Conservation (phyloP, 1,284 basidiomycete species). For the Rhodotorula mucilaginosa region DNA sequence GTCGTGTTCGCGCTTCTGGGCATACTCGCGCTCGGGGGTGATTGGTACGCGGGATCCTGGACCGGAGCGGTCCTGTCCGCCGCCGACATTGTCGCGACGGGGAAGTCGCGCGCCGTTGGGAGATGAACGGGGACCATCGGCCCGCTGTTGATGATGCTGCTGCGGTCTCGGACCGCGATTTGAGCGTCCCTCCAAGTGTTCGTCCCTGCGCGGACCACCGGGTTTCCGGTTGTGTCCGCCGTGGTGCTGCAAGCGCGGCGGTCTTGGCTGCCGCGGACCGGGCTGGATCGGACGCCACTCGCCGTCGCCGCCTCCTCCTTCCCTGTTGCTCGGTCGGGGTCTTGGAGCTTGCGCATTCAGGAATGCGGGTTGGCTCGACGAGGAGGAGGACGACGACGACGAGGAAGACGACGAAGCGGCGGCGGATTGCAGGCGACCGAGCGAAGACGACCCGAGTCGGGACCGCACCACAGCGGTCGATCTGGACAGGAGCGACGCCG, state of each 20-base stretch:
- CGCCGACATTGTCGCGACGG: too few species aligned
- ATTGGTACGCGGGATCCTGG: constrained; percentile 1
- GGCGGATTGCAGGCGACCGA: too few species aligned
- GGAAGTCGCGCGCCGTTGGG: too few species aligned
- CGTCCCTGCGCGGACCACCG: not conserved
- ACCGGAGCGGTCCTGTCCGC: not conserved
- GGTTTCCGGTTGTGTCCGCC: not conserved
- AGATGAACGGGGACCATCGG: too few species aligned
- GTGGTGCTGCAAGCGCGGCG: not conserved
- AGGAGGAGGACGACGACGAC: too few species aligned
- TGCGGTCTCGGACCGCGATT: too few species aligned
- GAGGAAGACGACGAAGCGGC: too few species aligned
- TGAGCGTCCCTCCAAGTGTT: not conserved
- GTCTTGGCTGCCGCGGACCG: not conserved
- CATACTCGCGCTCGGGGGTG: constrained; percentile 10
- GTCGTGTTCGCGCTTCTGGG: constrained; percentile 27
- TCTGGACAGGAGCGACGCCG: too few species aligned
- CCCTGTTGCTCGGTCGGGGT: not conserved
- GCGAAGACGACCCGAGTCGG: too few species aligned
- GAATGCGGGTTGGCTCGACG: too few species aligned
- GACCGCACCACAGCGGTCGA: too few species aligned
- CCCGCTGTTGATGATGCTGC: too few species aligned
- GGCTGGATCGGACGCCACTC: not conserved
- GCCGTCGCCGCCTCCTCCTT: not conserved
- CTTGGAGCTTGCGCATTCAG: not conserved